Conservation (phyloP, 768 basidiomycete species). For the Crucibulum laeve region DNA sequence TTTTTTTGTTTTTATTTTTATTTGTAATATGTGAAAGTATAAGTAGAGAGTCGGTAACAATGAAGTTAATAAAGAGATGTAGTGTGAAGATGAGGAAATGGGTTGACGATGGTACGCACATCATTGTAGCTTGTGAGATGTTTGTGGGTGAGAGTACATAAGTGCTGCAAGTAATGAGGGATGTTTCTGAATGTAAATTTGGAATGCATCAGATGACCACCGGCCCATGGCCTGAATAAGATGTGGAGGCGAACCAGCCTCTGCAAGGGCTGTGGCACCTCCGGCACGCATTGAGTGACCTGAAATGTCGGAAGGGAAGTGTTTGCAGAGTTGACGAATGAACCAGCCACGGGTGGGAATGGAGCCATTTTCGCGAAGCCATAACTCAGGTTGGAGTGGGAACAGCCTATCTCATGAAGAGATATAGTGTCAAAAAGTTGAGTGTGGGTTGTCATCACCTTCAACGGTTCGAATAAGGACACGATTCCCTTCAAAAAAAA, state of each 20-base stretch:
- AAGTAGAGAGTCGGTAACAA: too few species aligned
- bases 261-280: slow-evolving; percentile 30
- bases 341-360: slow-evolving; percentile 14
- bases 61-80: too few species aligned
- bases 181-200: slow-evolving; percentile 23
- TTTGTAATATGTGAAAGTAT: too few species aligned
- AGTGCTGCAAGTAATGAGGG: slow-evolving; percentile 8
- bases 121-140: too few species aligned
- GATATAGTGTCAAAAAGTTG: not conserved
- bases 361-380: slow-evolving; percentile 7
- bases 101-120: too few species aligned
- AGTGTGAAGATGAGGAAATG: too few species aligned
- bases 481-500: slow-evolving; percentile 12
- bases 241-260: slow-evolving; percentile 15
- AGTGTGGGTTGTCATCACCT: not conserved
- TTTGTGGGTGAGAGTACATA: not conserved
- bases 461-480: not conserved
- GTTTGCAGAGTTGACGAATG: slow-evolving; percentile 3
- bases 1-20: too few species aligned
- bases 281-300: slow-evolving; percentile 37
- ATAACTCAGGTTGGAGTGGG: slow-evolving; percentile 6
- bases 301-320: slow-evolving; percentile 10
- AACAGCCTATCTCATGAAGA: slow-evolving; percentile 1
- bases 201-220: slow-evolving; percentile 29
- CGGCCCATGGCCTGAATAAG: slow-evolving; percentile 31